These are phyloP conservation scores for Coelastrella sp. DNA, from an alignment of 139 green algal genomes.

Conservation along the genomic window DNA sequence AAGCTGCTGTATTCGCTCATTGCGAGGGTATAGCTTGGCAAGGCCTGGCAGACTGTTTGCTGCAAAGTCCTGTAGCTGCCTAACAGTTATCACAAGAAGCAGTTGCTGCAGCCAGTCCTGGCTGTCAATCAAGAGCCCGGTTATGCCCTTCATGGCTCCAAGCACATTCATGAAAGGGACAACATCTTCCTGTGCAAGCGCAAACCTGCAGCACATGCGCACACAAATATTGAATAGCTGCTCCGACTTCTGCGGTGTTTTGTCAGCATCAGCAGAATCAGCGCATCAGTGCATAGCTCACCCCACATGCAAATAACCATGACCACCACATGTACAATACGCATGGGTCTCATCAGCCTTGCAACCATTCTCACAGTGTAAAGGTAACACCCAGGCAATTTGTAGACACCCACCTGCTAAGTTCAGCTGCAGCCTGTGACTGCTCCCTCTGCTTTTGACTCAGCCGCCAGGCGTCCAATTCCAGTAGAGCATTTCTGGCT, in stretches of 20 bases:
- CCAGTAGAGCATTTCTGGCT: conserved; percentile 16
- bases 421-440: neutral
- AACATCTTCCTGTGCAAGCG: conserved; percentile 1
- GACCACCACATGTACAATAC: no score
- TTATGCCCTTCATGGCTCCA: conserved; percentile 19
- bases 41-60: neutral
- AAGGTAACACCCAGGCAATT: no score
- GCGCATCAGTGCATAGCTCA: no score
- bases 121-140: conserved; percentile 30
- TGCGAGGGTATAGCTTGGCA: conserved; percentile 11
- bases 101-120: conserved; percentile 33
- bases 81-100: conserved; percentile 16
- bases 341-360: no score
- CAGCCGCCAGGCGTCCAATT: conserved; percentile 43
- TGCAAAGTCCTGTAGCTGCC: conserved; percentile 35
- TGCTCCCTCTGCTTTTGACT: neutral
- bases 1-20: conserved; percentile 18
- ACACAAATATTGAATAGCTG: neutral
- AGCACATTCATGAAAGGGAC: conserved; percentile 13
- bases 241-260: no score
- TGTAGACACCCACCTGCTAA: neutral
- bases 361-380: conserved; percentile 8
- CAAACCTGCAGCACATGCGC: neutral
- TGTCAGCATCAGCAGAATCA: neutral
- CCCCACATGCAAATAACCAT: no score